phyloP scores from a whole-genome alignment of 108 stramenopile genomes.

The Nitzschia putrida region DNA sequence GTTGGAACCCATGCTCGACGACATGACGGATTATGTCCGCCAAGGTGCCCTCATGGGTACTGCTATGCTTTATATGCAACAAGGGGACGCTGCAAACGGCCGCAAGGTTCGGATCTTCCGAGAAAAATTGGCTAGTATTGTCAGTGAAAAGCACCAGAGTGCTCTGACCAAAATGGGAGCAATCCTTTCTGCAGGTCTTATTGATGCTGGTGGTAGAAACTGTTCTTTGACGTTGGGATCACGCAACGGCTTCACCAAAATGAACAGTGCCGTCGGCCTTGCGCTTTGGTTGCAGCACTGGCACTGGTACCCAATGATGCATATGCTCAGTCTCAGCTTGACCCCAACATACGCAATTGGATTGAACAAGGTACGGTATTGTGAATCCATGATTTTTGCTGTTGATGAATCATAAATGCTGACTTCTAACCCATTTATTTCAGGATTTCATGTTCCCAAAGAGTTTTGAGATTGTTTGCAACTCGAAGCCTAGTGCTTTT shows the following conservation, averaged over 20 bases:
- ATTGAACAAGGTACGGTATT: slow-evolving; percentile 70
- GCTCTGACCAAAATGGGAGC: slow-evolving; percentile 99
- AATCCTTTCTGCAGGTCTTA: slow-evolving; percentile 93
- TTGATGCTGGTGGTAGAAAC: slow-evolving; percentile 98
- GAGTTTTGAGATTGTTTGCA: slow-evolving; percentile 89
- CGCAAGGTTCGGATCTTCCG: slow-evolving; percentile 87
- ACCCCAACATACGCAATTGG: slow-evolving; percentile 96
- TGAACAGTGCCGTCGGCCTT: slow-evolving; percentile 92
- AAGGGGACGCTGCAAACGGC: slow-evolving; percentile 80
- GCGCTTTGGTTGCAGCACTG: slow-evolving; percentile 98
- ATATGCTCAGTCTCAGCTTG: slow-evolving; percentile 93
- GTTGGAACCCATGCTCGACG: slow-evolving; percentile 98
- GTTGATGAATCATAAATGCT: not conserved
- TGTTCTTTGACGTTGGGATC: slow-evolving; percentile 86
- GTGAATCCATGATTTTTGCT: not conserved
- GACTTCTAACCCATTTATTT: not conserved
- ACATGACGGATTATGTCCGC: slow-evolving; percentile 96
- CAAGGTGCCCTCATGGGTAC: slow-evolving; percentile 97
- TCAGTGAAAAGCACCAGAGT: slow-evolving; percentile 93
- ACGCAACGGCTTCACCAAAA: slow-evolving; percentile 93
- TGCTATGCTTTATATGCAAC: slow-evolving; percentile 98
- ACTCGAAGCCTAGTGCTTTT: slow-evolving; percentile 88
- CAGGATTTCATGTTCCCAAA: slow-evolving; percentile 94
- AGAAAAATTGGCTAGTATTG: slow-evolving; percentile 72
- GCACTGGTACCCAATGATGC: slow-evolving; percentile 99